These are phyloP conservation scores for Leccinum longicurvipes DNA, from an alignment of 768 basidiomycete species.

Conservation along the genomic window DNA sequence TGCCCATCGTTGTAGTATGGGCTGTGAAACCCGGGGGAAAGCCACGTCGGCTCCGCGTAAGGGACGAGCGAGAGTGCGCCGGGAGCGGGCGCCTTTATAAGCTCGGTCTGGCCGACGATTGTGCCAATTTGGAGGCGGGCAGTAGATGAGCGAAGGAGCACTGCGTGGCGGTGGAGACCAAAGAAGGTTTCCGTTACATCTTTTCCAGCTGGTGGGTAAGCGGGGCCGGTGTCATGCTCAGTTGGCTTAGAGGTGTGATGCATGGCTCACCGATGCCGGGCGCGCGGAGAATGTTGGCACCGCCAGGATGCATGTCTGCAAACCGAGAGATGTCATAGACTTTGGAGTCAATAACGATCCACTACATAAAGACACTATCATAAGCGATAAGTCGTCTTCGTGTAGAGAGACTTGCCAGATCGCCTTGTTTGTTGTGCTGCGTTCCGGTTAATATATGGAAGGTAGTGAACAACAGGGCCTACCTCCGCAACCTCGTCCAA, in stretches of 20 bases:
- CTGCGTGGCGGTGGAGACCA: slow-evolving; percentile 79
- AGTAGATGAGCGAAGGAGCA: slow-evolving; percentile 72
- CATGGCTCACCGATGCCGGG: slow-evolving; percentile 55
- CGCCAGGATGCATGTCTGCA: slow-evolving; percentile 80
- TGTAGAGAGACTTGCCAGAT: slow-evolving; percentile 52
- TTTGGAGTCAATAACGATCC: slow-evolving; percentile 78
- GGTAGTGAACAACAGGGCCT: slow-evolving; percentile 10
- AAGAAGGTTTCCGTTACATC: slow-evolving; percentile 83
- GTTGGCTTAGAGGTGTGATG: background rate
- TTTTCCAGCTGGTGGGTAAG: slow-evolving; percentile 50
- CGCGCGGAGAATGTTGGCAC: slow-evolving; percentile 68
- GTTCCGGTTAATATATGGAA: background rate
- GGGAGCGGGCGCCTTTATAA: slow-evolving; percentile 49
- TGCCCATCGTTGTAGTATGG: slow-evolving; percentile 81
- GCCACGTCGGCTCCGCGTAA: slow-evolving; percentile 86
- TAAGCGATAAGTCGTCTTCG: background rate
- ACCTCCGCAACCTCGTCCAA: slow-evolving; percentile 70
- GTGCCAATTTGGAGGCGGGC: slow-evolving; percentile 65
- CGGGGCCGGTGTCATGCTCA: background rate
- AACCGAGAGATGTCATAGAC: slow-evolving; percentile 84
- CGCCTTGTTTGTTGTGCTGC: slow-evolving; percentile 85
- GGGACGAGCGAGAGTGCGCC: slow-evolving; percentile 76
- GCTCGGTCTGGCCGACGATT: slow-evolving; percentile 53
- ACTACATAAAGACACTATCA: slow-evolving; percentile 39
- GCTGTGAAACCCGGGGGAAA: slow-evolving; percentile 59